A percentile compares a stretch with the other conserved stretches of the same genome.
These are phyloP conservation scores for Linnemannia hyalina DNA, from an alignment of 192 early-diverging fungal species.

Conservation along the genomic window DNA sequence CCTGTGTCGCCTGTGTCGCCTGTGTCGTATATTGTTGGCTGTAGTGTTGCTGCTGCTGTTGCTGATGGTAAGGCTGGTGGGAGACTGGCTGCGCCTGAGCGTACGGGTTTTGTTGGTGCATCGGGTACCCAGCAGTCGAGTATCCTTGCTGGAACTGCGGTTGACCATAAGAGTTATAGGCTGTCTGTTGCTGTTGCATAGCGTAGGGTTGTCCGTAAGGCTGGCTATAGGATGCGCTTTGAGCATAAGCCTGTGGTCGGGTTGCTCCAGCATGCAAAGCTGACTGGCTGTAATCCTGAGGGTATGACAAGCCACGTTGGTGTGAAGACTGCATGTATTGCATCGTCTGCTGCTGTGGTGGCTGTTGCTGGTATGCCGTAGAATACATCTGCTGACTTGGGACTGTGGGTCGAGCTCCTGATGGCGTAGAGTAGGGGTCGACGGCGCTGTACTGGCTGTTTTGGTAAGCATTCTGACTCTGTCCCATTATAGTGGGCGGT, in stretches of 20 bases:
- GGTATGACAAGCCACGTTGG: constrained; percentile 20
- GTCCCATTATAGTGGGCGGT: not conserved
- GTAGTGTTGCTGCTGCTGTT: constrained; percentile 15
- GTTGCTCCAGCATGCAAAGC: not conserved
- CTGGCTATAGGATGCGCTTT: constrained; percentile 11
- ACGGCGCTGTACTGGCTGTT: constrained; percentile 1
- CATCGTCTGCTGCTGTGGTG: constrained; percentile 11
- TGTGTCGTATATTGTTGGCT: constrained; percentile 1
- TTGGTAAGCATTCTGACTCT: constrained; percentile 10
- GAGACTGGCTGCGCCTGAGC: not conserved
- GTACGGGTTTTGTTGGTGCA: constrained; percentile 17
- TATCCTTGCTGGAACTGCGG: constrained; percentile 23
- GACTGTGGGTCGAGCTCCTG: constrained; percentile 8
- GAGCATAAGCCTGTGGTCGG: constrained; percentile 25
- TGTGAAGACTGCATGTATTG: constrained; percentile 21
- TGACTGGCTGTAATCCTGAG: constrained; percentile 16
- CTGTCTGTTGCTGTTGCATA: constrained; percentile 21
- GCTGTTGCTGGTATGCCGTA: constrained; percentile 7
- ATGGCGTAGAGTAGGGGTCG: not conserved
- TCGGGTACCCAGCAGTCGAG: constrained; percentile 12
- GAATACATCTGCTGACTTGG: constrained; percentile 25
- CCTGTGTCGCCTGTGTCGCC: not conserved
- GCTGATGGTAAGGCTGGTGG: constrained; percentile 16
- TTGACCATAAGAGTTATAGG: constrained; percentile 12
- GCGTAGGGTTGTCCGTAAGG: constrained; percentile 18